Base-by-base conservation (phyloP, 768 basidiomycete species). In the Agaricus subrufescens region DNA sequence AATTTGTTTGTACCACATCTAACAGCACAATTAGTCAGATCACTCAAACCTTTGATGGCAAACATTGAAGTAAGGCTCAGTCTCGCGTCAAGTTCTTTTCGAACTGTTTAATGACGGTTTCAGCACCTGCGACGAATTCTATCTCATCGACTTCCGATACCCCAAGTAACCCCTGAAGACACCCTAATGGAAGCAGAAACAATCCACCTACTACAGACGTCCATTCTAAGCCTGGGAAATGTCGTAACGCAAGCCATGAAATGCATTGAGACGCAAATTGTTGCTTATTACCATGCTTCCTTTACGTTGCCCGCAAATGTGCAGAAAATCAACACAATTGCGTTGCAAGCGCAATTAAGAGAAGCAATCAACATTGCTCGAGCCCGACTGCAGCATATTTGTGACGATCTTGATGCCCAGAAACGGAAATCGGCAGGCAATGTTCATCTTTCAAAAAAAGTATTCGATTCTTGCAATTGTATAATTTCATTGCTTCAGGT, bases 401-500 rank as follows among this genome's bases (percentile, higher is more conserved):
- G 71, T 54, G 66, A 73, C 46, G 66, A 63, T 23, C 58, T 66
- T 31, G 63, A 72, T 37, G 59, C 64, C 38, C 63, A 67, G 48
- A 63, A 66, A 50, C 59, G 54, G 57, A 4, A 58, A 55, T 25
- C 57, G 42, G 63, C 62, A 7, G 61, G 57, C 19, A 43, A 56
- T 2, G 51, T 66, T 6, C 63, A 60, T 7, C 52, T 71, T 26
- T 64, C 68, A 27, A 61, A 60, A 46, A 69, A 72, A 46, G 62
- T 69, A 1, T 67, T 67, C 26, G 69, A 74, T 42, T 61, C 71
- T 37, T 75, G 73, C 57, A 65, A 75, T 14, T 73, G 74, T 46
- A 69, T 74, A 61, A 74, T 75, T 29, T 76, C 76, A 2, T 58
- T 78, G 27, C 61, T 79, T n/a, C 76, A 79, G 71, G 77, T 34